Conservation (phyloP, 1,139 yeast species). For the Taiozyma sp. region DNA sequence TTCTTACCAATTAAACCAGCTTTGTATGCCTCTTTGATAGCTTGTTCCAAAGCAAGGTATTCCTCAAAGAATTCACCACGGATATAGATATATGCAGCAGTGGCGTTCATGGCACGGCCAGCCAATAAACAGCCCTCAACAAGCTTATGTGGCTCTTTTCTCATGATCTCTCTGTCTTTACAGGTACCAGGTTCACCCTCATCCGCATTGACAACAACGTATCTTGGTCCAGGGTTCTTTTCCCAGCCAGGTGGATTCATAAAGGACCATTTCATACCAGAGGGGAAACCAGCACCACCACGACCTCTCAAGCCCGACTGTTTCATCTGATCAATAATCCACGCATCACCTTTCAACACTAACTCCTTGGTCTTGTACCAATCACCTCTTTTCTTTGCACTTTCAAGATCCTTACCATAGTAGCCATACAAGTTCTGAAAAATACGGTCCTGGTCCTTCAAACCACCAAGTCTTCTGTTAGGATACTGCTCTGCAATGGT, state of each 20-base stretch:
- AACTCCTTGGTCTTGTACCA: conserved; percentile 90
- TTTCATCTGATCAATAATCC: conserved; percentile 86
- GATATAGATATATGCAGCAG: conserved; percentile 85
- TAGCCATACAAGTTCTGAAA: conserved; percentile 76
- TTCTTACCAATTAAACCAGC: conserved; percentile 77
- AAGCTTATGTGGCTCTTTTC: conserved; percentile 86
- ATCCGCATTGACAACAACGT: conserved; percentile 84
- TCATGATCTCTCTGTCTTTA: conserved; percentile 82
- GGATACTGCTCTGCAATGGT: conserved; percentile 36
- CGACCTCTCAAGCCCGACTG: conserved; percentile 83
- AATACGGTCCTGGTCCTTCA: conserved; percentile 77
- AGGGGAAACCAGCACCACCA: conserved; percentile 92
- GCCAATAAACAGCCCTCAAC: conserved; percentile 84
- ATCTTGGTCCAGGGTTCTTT: conserved; percentile 78
- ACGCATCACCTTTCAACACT: conserved; percentile 71
- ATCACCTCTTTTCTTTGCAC: conserved; percentile 77
- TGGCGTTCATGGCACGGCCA: conserved; percentile 89
- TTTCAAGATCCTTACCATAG: conserved; percentile 69
- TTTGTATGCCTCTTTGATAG: conserved; percentile 80
- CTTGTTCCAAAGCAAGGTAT: conserved; percentile 62
- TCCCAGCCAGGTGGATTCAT: conserved; percentile 97
- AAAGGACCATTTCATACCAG: conserved; percentile 86
- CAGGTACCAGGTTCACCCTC: conserved; percentile 95
- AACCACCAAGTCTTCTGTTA: conserved; percentile 65
- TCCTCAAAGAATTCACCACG: conserved; percentile 87